A percentile compares a stretch with the other conserved stretches of the same genome.
These are phyloP conservation scores for Penicillium tannophilum DNA, from an alignment of 495 filamentous ascomycete species.

Conservation along the genomic window DNA sequence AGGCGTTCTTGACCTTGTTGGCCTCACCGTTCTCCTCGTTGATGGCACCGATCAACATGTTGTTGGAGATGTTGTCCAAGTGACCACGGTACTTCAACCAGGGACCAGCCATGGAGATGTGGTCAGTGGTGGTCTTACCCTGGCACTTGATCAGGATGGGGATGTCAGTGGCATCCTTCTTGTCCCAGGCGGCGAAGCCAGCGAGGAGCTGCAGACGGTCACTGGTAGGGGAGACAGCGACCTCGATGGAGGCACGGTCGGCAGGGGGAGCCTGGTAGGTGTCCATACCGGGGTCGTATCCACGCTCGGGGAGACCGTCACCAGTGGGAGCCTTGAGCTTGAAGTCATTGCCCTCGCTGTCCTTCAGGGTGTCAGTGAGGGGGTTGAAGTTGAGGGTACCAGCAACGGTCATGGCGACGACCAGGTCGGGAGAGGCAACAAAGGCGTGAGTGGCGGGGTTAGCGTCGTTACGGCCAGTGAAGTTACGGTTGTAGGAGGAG, in stretches of 20 bases:
- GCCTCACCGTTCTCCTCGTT: conserved; percentile 95
- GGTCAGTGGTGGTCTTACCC: conserved; percentile 99
- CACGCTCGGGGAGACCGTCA: conserved; percentile 74
- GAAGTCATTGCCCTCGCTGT: conserved; percentile 97
- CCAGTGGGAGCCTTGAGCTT: conserved; percentile 77
- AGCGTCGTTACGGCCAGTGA: conserved; percentile 98
- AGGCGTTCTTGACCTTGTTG: conserved; percentile 95
- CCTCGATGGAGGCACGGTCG: conserved; percentile 69
- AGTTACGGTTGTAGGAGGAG: conserved; percentile 98
- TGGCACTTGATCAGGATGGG: conserved; percentile 97
- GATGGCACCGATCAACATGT: conserved; percentile 98
- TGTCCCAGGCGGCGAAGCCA: conserved; percentile 88
- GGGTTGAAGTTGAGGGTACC: conserved; percentile 97
- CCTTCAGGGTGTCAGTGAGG: conserved; percentile 89
- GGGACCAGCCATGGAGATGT: conserved; percentile 97
- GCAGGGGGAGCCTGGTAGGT: conserved; percentile 96
- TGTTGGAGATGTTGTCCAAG: conserved; percentile 99
- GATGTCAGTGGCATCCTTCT: conserved; percentile 85
- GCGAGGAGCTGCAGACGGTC: conserved; percentile 93
- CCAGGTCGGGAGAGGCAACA: conserved; percentile 96
- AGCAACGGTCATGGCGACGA: conserved; percentile 88
- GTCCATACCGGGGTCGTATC: conserved; percentile 91
- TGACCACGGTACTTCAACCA: conserved; percentile 99
- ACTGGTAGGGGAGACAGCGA: conserved; percentile 84
- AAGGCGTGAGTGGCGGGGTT: conserved; percentile 99